Base-by-base conservation (phyloP, 192 early-diverging fungal species). In the Coemansia sp. region DNA sequence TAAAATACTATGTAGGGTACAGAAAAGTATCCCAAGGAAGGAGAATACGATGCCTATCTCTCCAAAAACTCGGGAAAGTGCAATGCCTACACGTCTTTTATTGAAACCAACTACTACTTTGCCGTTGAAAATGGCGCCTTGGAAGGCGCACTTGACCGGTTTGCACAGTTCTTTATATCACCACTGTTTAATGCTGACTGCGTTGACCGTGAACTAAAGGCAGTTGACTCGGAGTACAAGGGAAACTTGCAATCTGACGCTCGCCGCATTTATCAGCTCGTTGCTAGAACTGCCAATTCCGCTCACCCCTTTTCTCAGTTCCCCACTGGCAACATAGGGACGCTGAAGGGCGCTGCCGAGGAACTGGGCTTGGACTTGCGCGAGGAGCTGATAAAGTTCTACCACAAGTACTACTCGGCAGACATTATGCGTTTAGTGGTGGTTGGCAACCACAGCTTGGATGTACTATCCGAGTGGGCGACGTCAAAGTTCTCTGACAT, bases 191-290 rank as follows among this genome's bases (percentile, higher is more conserved):
- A 86, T 46, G 87, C 90, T 22, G 87, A 87, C 20, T 92, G 92
- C 67, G 92, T 91, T 18, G 95, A 94, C 33, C 88, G 94, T 13
- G 97, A 99, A 81, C 75, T 97, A 62, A 84, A 87, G 4, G 96
- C 94, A 2, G 94, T 99, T 1, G 94, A 99, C 75, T 96, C 95
- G 2, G 95, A 98, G 66, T 92, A 92, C 78, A 94, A 95, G 64
- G 91, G 92, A 63, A 90, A 94, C 65, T 50, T 94, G 20, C 93
- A 94, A 64, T 75, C 77, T 20, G 93, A 95, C 69, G 1, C 7
- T 5, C 20, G 60, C 2, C 60, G 60, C 60, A 36, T 18, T 1
- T 60, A 60, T 16, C 29, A n/a, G 6, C 31, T 60, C 6, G 18
- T 10, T 0, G 3, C 52, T 33, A 31, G 38, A 50, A 66, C 13